Evolutionary conservation across 352 stramenopile genomes (phyloP), one percentile per base, ranked within the genome.

Genomic region (Elongisporangium anandrum): DNA sequence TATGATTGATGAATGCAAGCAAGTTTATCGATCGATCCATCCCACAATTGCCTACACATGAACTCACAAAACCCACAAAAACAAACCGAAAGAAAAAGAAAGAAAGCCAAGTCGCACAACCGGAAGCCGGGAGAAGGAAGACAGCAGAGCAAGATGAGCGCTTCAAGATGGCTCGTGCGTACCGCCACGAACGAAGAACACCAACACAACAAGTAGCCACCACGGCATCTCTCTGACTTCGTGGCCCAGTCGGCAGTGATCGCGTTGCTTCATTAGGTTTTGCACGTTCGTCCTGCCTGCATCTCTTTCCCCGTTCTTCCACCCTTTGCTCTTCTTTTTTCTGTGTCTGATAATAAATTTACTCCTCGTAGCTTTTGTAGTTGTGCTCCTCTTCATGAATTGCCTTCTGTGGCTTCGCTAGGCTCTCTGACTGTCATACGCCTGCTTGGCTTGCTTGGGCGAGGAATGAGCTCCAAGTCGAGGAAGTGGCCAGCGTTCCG

Each of bases 321-420:
- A 57, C 69, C 68, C 81, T 79, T 63, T 68, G 75, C 75, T 77
- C 72, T 81, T 80, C 67, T 64, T 70, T 73, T 63, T 72, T 75
- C 69, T 78, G 72, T 85, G 75, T 81, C 62, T 80, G 66, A 79
- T 80, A 85, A 75, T 81, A 84, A 77, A 77, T 76, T 72, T 69
- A 69, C 58, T 60, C 65, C 47, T 51, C 59, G 52, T 63, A 39
- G 39, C 13, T 52, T 59, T n/a, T 10, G 22, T 53, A 21, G 29
- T 4, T 52, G 9, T 29, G 21, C 24, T 50, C 34, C 24, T 34
- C 24, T 8, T 34, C 7, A 7, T 34, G 24, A 3, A 34, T 34
- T 7, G 24, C 24, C 24, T 7, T 34, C 24, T 34, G 24, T 20
- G 15, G n/a, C 47, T 55, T 9, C 20, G 60, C 53, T 64, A 24